Evolutionary conservation across 208 protist genomes (phyloP), one percentile per base, ranked within the genome.

Genomic region (Blastocrithidia nonstop): DNA sequence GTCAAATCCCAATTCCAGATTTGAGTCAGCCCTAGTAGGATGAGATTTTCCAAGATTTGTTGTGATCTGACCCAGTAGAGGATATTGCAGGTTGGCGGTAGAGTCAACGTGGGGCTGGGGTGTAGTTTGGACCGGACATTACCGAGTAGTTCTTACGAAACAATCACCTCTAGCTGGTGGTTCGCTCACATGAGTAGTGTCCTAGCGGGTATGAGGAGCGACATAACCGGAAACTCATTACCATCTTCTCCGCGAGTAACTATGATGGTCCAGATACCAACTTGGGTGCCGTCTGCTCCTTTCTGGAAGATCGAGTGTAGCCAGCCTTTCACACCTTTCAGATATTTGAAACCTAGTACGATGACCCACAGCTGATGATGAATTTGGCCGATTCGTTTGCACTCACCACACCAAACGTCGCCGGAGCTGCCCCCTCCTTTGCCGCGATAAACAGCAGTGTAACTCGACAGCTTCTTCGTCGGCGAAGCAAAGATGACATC

Each of bases 221-320:
- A 39, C 86, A 96, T 63, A 69, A 89, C 55, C 89, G 82, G 23
- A 70, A 78, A 32, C 80, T 95, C 24, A 77, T 98, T 50, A 98
- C 96, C 19, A 68, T 98, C 38, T 98, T 98, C 68, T 96, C 86
- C n/a, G 95, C 96, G 7, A 96, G 94, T 46, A 97, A 98, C 63
- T 98, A 98, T 68, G 96, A 96, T 55, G 93, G 94, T 7, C 81
- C 88, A 8, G 78, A 84, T 42, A 79, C 68, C 33, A 88, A 93
- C 60, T 72, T 76, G 45, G 84, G 83, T 48, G 59, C 73, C 32
- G 61, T 71, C 42, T 76, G 68, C 46, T 70, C 70, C 41, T 80
- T 92, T 52, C 72, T 86, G 29, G 71, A 67, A 17, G 71, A 87
- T 60, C 69, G 67, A 54, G 41, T 55, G 19, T 67, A 86, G 31